Evolutionary conservation across 2,329 filamentous ascomycete genomes (phyloP), one percentile per base, ranked within the genome.

Genomic region (Cordyceps militaris): DNA sequence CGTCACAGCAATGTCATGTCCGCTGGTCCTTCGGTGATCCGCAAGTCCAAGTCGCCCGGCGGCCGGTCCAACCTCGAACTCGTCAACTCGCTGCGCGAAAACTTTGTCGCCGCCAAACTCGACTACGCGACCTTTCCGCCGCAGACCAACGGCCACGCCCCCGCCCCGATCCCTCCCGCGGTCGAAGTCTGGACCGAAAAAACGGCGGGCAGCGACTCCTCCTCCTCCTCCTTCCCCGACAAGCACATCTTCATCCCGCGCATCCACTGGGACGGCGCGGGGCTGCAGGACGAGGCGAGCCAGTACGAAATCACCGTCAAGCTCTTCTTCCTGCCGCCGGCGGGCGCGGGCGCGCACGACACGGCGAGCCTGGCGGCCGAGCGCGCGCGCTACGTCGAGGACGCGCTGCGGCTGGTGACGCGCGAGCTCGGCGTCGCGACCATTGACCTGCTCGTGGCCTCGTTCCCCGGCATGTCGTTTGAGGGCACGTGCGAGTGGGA

Each of bases 241-340:
- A 19, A 21, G 26, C 79, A 79, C 5, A 79, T 93, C 47, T 93
- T 88, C 69, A 82, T 97, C 42, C 93, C 93, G 48, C 82, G 87
- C 42, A 84, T 93, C 69, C 84, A 91, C 70, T 89, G 87, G 78
- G 77, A 82, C 13, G 75, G 81, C 30, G 84, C 83, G 4, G 87
- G 88, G 0, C 77, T 99, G 47, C 79, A 99, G 68, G 91, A 99
- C 69, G 91, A 96, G 64, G 79, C 87, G 26, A 79, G 82, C 59
- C 86, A 91, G 64, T 99, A 99, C 76, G 91, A 97, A 69, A 91
- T 97, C 67, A 97, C 93, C 0, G 87, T 94, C 61, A 99, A 99
- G 74, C 75, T 99, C 23, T 99, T 99, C 77, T 95, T 94, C 72
- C 80, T 97, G 28, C 88, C 91, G 1, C 83, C 82, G 11, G 14